Evolutionary conservation across 1,284 basidiomycete genomes (phyloP).

Genomic region (Tilletia setariae): DNA sequence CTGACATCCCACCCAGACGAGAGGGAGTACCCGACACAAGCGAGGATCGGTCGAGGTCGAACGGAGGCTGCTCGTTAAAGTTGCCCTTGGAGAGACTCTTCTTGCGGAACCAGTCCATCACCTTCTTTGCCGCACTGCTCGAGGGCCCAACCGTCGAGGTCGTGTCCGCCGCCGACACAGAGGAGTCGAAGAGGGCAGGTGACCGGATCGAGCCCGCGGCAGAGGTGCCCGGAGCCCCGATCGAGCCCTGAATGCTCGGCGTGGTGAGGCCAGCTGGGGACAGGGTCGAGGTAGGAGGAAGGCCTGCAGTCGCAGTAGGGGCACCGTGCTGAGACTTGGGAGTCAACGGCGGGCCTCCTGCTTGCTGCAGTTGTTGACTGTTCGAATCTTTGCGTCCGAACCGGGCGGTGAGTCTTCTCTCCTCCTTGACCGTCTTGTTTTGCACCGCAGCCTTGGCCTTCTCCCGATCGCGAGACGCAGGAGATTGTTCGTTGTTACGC

Average conservation of each 20-base stretch:
- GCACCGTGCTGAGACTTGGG: background rate
- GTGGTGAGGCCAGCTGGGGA: constrained; percentile 1
- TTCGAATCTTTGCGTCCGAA: constrained; percentile 21
- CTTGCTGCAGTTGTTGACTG: background rate
- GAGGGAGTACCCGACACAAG: constrained; percentile 9
- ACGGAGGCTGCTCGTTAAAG: constrained; percentile 43
- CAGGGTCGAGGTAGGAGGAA: too few relatives aligned
- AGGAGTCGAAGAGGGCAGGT: constrained; percentile 20
- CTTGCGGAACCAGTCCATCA: constrained; percentile 66
- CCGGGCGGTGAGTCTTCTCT: constrained; percentile 19
- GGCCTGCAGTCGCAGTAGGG: background rate
- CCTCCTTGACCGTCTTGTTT: constrained; percentile 25
- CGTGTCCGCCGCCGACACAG: constrained; percentile 33
- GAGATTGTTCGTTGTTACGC: constrained; percentile 21
- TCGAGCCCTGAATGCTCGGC: constrained; percentile 8
- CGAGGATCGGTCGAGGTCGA: constrained; percentile 21
- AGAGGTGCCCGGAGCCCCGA: background rate
- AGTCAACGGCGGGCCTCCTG: background rate
- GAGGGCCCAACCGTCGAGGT: constrained; percentile 52
- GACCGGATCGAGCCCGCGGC: constrained; percentile 6
- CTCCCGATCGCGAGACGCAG: constrained; percentile 29
- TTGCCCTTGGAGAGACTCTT: constrained; percentile 58
- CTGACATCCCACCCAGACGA: background rate
- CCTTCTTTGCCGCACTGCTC: constrained; percentile 62
- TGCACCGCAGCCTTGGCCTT: constrained; percentile 14